Conservation (phyloP, 495 filamentous ascomycete genomes). For the Penicillium manginii region DNA sequence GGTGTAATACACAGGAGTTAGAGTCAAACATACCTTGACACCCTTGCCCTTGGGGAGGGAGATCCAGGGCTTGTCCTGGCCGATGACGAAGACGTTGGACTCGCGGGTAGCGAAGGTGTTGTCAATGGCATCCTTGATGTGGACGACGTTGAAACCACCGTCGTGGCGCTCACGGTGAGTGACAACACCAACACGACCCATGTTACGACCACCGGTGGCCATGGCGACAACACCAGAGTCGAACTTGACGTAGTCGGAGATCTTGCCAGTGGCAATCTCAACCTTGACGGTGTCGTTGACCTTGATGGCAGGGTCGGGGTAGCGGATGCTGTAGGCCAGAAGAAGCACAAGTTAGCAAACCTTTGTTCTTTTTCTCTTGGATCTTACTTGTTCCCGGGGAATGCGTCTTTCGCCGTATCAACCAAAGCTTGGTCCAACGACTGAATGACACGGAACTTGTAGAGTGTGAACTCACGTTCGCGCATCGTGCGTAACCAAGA, state of each 20-base stretch:
- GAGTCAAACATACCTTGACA: slow-evolving; percentile 73
- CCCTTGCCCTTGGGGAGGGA: slow-evolving; percentile 99
- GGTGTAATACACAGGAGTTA: neutral
- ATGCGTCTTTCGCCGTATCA: slow-evolving; percentile 59
- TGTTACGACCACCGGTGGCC: slow-evolving; percentile 98
- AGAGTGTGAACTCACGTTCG: slow-evolving; percentile 88
- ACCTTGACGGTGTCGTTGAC: slow-evolving; percentile 99
- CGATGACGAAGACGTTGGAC: slow-evolving; percentile 98
- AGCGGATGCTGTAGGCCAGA: slow-evolving; percentile 77
- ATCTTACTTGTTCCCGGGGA: slow-evolving; percentile 40
- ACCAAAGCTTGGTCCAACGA: slow-evolving; percentile 99
- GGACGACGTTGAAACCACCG: slow-evolving; percentile 99
- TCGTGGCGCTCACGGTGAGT: slow-evolving; percentile 99
- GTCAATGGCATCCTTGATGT: slow-evolving; percentile 99
- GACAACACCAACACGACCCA: slow-evolving; percentile 99
- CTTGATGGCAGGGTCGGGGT: slow-evolving; percentile 96
- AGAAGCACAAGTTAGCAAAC: slow-evolving; percentile 41
- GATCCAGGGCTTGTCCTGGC: slow-evolving; percentile 97
- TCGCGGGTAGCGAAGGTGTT: slow-evolving; percentile 99
- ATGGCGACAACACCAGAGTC: slow-evolving; percentile 97
- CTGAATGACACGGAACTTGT: slow-evolving; percentile 90
- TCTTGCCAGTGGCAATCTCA: slow-evolving; percentile 94
- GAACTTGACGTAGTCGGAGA: slow-evolving; percentile 93
- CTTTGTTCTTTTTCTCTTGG: slow-evolving; percentile 25
- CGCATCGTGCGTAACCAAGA: slow-evolving; percentile 99